Base-by-base conservation (phyloP, 805 yeast genomes). In the Candida fluviatilis region DNA sequence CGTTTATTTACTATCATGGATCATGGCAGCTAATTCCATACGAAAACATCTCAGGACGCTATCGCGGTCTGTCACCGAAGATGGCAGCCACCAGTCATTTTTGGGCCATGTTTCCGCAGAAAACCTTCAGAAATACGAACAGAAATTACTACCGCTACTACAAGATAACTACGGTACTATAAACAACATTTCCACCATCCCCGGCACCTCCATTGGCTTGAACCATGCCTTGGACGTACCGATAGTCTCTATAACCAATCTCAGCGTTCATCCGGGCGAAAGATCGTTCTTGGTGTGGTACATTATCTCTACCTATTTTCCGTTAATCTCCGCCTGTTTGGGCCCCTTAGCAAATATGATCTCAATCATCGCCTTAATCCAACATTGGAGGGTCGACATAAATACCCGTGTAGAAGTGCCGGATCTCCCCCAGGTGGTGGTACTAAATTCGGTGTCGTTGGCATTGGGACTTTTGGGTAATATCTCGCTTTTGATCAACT, bases 291-390 rank as follows among this genome's bases (percentile, higher is more conserved):
- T 64, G n/a, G 18, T 56, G 17, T 86, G 95, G 93, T 83, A 82
- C 47, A 50, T 73, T 11, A 58, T 82, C 0, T 79, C 90, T 3
- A 73, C 83, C 2, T 80, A 80, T 47, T 72, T 86, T 46, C 96
- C 96, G 0, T 70, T 87, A 18, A 54, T 82, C 5, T 80, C 90
- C 1, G 88, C 91, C 3, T 84, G 91, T 47, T 50, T 81, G 26
- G 95, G 93, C 0, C 95, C 95, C 0, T 49, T 87, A 18, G 80
- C 91, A 5, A 85, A 85, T 48, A 73, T 84, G 70, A 71, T 80
- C 30, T 82, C 91, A 0, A 66, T 84, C 4, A 79, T 84, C 1
- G 86, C 90, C 4, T 68, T 85, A 12, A 78, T 80, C 0, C 81
- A 83, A 40, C 68, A 72, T 34, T 87, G 96, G 96, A 57, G 82